A percentile compares a stretch with the other conserved stretches of the same genome.
These are phyloP conservation scores for Phytophthora hibernalis DNA, from an alignment of 352 stramenopile genomes.

Conservation along the genomic window DNA sequence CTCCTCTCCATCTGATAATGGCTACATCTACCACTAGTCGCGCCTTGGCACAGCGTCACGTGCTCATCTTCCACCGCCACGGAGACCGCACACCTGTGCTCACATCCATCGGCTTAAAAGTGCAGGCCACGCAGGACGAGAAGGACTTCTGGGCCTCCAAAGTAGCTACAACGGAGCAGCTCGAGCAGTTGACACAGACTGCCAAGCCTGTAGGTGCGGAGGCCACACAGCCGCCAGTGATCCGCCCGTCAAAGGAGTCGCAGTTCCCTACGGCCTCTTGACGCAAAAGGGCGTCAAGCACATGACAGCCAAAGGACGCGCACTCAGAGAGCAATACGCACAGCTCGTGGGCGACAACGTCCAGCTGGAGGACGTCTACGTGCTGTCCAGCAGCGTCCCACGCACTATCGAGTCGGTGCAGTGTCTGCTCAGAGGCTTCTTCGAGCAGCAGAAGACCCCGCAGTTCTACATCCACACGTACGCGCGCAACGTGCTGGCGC, in stretches of 20 bases:
- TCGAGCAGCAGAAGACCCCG: slow-evolving; percentile 33
- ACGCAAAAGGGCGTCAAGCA: slow-evolving; percentile 72
- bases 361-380: slow-evolving; percentile 61
- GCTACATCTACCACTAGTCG: slow-evolving; percentile 27
- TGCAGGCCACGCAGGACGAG: slow-evolving; percentile 60
- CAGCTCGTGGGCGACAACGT: slow-evolving; percentile 43
- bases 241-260: slow-evolving; percentile 45
- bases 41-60: slow-evolving; percentile 67
- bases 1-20: slow-evolving; percentile 19
- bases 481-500: slow-evolving; percentile 68
- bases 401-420: slow-evolving; percentile 84
- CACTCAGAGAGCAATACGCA: slow-evolving; percentile 56
- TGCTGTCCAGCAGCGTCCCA: slow-evolving; percentile 79
- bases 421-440: slow-evolving; percentile 76
- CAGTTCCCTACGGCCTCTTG: slow-evolving; percentile 61
- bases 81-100: slow-evolving; percentile 83
- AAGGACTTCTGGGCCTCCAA: slow-evolving; percentile 66
- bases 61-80: slow-evolving; percentile 84
- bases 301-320: slow-evolving; percentile 71
- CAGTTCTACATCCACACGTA: slow-evolving; percentile 73
- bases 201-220: slow-evolving; percentile 59
- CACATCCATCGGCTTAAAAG: slow-evolving; percentile 59
- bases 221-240: slow-evolving; percentile 50
- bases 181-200: slow-evolving; percentile 52
- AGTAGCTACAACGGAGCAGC: slow-evolving; percentile 61